phyloP scores from a whole-genome alignment of 257 asterid species.

The Fraxinus cuspidata region DNA sequence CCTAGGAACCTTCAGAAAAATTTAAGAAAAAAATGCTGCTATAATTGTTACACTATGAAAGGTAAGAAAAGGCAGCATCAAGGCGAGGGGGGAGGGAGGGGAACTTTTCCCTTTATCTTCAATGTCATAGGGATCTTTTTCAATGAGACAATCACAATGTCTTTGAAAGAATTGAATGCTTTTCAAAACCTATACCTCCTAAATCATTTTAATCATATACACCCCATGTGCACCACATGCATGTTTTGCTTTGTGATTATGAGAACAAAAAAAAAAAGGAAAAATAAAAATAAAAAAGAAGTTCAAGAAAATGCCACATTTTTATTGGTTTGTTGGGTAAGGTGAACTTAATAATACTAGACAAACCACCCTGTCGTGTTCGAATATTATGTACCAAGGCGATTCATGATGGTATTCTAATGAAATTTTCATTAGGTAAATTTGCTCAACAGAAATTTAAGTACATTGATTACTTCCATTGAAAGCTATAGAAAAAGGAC shows the following conservation, averaged over 20 bases:
- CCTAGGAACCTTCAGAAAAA: neutral
- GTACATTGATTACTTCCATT: neutral
- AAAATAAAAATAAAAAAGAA: neutral
- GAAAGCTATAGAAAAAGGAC: neutral
- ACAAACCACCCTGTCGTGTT: neutral
- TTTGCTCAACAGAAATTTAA: neutral
- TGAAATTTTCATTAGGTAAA: neutral
- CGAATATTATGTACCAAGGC: neutral
- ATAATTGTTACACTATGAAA: slow-evolving; percentile 11
- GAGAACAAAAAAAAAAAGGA: neutral
- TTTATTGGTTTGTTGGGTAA: neutral
- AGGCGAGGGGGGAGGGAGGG: slow-evolving; percentile 20
- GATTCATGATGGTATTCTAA: neutral
- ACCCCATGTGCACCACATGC: slow-evolving; percentile 48
- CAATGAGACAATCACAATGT: slow-evolving; percentile 9
- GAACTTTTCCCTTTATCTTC: slow-evolving; percentile 25
- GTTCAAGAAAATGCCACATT: neutral
- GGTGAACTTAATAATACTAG: neutral
- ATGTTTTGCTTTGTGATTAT: neutral
- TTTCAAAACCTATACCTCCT: slow-evolving; percentile 36
- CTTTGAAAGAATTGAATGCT: slow-evolving; percentile 61
- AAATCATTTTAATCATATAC: slow-evolving; percentile 45
- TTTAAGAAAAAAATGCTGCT: neutral
- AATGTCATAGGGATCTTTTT: neutral
- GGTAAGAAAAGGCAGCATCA: slow-evolving; percentile 16